phyloP scores from a whole-genome alignment of 1,139 yeast species.

The Hyphopichia buzzinii region DNA sequence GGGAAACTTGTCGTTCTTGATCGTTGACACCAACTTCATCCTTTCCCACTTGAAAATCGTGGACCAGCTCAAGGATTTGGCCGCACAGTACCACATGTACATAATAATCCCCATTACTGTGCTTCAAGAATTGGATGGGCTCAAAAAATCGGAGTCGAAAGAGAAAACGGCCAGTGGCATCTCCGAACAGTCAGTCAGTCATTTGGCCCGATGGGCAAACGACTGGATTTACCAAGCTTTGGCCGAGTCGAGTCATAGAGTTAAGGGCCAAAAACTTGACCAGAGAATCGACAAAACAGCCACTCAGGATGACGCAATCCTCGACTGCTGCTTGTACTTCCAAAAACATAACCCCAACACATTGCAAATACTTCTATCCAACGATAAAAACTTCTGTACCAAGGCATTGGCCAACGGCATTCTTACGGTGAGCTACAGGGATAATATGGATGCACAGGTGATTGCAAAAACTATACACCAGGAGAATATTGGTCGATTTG shows the following conservation, averaged over 20 bases:
- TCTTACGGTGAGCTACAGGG: slow-evolving; percentile 63
- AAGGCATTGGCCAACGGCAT: slow-evolving; percentile 71
- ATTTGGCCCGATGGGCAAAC: slow-evolving; percentile 69
- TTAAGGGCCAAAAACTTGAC: slow-evolving; percentile 62
- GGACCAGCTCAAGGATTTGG: slow-evolving; percentile 44
- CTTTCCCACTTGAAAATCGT: slow-evolving; percentile 61
- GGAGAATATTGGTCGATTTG: slow-evolving; percentile 35
- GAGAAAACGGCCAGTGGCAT: slow-evolving; percentile 9
- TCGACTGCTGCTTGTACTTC: slow-evolving; percentile 79
- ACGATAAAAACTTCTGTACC: slow-evolving; percentile 79
- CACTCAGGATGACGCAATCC: slow-evolving; percentile 73
- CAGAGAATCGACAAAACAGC: slow-evolving; percentile 48
- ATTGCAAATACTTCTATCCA: slow-evolving; percentile 66
- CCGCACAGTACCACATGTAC: slow-evolving; percentile 39
- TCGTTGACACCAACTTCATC: slow-evolving; percentile 78
- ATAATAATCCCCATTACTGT: slow-evolving; percentile 71
- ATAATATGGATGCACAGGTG: slow-evolving; percentile 56
- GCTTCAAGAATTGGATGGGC: slow-evolving; percentile 74
- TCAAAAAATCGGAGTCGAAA: slow-evolving; percentile 46
- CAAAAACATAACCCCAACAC: slow-evolving; percentile 36
- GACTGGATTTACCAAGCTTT: slow-evolving; percentile 73
- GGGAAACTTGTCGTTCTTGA: slow-evolving; percentile 38
- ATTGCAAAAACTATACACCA: slow-evolving; percentile 51
- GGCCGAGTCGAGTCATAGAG: slow-evolving; percentile 48
- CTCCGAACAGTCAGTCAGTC: slow-evolving; percentile 42